phyloP scores from a whole-genome alignment of 805 yeast species.

The Grigorovia transvaalensis region DNA sequence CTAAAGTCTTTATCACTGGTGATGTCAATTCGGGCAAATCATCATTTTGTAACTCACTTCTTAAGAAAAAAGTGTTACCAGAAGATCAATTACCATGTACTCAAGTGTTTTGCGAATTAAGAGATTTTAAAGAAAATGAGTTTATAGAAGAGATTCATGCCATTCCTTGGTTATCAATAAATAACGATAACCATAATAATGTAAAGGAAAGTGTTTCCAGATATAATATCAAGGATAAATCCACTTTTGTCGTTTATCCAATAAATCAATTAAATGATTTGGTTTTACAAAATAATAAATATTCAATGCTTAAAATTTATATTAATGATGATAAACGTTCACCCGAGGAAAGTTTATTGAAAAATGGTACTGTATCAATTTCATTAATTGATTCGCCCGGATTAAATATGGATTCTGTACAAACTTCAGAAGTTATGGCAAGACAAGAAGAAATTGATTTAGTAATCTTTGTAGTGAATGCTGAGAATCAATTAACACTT shows the following conservation, averaged over 20 bases:
- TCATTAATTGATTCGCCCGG: conserved; percentile 97
- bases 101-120: conserved; percentile 87
- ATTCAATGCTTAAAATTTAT: conserved; percentile 66
- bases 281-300: conserved; percentile 65
- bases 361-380: conserved; percentile 87
- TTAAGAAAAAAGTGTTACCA: conserved; percentile 70
- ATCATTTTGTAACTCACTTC: conserved; percentile 83
- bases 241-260: conserved; percentile 49
- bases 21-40: conserved; percentile 96
- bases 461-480: conserved; percentile 90
- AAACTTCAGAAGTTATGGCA: conserved; percentile 89
- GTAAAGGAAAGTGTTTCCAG: conserved; percentile 19
- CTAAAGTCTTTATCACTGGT: conserved; percentile 93
- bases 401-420: conserved; percentile 81
- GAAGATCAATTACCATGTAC: conserved; percentile 98
- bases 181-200: conserved; percentile 9
- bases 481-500: conserved; percentile 90
- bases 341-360: conserved; percentile 56
- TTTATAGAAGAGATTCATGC: conserved; percentile 91
- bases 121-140: conserved; percentile 68
- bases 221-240: conserved; percentile 40
- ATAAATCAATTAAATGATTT: conserved; percentile 53
- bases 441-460: conserved; percentile 95
- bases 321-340: conserved; percentile 58
- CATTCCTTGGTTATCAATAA: conserved; percentile 33